phyloP scores from a whole-genome alignment of 1,284 basidiomycete genomes.

The Boletus coffeatus region DNA sequence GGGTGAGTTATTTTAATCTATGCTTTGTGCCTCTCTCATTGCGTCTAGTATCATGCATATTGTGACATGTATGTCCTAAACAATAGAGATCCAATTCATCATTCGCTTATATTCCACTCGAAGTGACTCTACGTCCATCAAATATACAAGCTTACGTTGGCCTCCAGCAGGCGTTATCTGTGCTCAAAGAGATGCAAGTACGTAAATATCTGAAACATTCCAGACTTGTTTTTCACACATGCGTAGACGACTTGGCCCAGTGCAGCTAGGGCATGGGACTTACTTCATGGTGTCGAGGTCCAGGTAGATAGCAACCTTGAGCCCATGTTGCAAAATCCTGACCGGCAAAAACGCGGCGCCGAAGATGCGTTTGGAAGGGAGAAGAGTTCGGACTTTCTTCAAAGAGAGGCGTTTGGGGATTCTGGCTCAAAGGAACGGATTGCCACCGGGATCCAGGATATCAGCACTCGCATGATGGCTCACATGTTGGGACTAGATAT shows the following conservation, averaged over 20 bases:
- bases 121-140: conserved; percentile 65
- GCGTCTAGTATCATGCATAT: conserved; percentile 73
- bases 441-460: conserved; percentile 45
- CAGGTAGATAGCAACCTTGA: conserved; percentile 41
- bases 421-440: conserved; percentile 21
- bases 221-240: conserved; percentile 12
- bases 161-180: conserved; percentile 61
- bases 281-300: conserved; percentile 65
- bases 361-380: conserved; percentile 62
- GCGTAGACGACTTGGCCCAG: conserved; percentile 62
- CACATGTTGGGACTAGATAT: conserved; percentile 63
- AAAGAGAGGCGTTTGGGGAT: conserved; percentile 38
- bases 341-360: conserved; percentile 54
- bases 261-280: conserved; percentile 62
- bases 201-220: conserved; percentile 1
- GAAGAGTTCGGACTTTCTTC: conserved; percentile 41
- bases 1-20: conserved; percentile 44
- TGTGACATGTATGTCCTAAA: conserved; percentile 51
- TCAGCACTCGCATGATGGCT: conserved; percentile 59
- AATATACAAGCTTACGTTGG: conserved; percentile 65
- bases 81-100: not conserved
- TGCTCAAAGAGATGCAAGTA: conserved; percentile 70
- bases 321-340: conserved; percentile 32
- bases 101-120: conserved; percentile 4
- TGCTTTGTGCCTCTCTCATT: conserved; percentile 4